Base-by-base conservation (phyloP, 768 basidiomycete species). In the Fomitopsis serialis region DNA sequence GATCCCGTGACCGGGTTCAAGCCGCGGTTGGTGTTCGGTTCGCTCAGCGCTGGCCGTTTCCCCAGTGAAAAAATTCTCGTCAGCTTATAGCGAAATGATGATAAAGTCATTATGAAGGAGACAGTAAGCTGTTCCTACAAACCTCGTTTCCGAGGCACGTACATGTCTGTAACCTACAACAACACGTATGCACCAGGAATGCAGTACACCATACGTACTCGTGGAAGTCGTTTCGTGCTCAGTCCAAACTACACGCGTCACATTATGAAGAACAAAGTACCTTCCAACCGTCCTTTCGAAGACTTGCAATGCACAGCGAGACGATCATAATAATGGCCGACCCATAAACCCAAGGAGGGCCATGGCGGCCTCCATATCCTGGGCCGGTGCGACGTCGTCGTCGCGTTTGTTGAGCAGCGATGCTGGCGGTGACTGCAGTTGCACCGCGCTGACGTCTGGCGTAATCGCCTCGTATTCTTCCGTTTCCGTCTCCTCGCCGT, bases 331-430 rank as follows among this genome's bases (percentile, higher is more conserved):
- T 15, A 8, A 34, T 44, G 36, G 48, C 17, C 50, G 21, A 23
- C 50, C 25, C 56, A 54, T 61, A 50, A 61, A 59, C 17, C 58
- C 58, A 35, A 61, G 52, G 34, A 61, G 24, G 32, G 58, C 56
- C 45, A 61, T 61, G 15, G 61, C 61, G 2, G 61, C 61, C 54
- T 61, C 61, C 56, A 61, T 59, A 36, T 61, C 61, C 45, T 50
- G 50, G 23, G 58, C 34, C 3, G 54, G 55, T 17, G 35, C 35
- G 19, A n/a, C 29, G 37, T 50, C 40, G 27, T 42, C 47, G 13
- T 21, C 42, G 7, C 4, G 2, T 48, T 10, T 45, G 42, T 34
- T 40, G 22, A 15, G 23, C 44, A n/a, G 25, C 50, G 53, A 44
- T 17, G 32, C 36, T 27, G 50, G 37, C 5, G 51, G 32, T 10